These are phyloP conservation scores for Neotropicomus parvogracilis DNA, from an alignment of 1,284 basidiomycete genomes.

Conservation along the genomic window DNA sequence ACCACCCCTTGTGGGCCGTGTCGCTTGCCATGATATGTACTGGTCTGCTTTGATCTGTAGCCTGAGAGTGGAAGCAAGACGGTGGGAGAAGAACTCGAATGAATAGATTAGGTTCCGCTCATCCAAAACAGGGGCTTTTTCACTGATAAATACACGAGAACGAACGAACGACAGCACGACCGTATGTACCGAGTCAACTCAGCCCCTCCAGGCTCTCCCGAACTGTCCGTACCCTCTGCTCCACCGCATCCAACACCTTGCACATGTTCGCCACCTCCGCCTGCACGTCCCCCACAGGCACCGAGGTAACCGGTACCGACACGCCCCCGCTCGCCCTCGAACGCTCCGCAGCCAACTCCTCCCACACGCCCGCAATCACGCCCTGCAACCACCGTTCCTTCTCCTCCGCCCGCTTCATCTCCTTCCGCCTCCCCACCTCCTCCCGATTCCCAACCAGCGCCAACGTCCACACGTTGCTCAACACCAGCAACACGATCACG, in stretches of 20 bases:
- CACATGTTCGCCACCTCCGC: conserved; percentile 51
- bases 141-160: neutral
- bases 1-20: conserved; percentile 40
- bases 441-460: conserved; percentile 52
- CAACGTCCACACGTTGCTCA: conserved; percentile 77
- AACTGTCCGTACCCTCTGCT: conserved; percentile 48
- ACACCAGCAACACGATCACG: conserved; percentile 66
- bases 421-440: conserved; percentile 52
- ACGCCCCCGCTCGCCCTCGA: conserved; percentile 13
- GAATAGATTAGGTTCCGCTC: no score
- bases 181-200: conserved; percentile 12
- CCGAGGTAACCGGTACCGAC: conserved; percentile 15
- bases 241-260: conserved; percentile 53
- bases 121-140: neutral
- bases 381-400: conserved; percentile 71
- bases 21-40: neutral
- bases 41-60: no score
- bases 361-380: conserved; percentile 64
- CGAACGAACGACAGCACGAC: neutral
- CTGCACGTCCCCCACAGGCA: conserved; percentile 35
- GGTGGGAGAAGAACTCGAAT: no score
- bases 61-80: no score
- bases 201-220: conserved; percentile 33
- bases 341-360: conserved; percentile 54
- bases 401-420: conserved; percentile 56